Conservation (phyloP, 2,329 filamentous ascomycete genomes). For the Neonectria sp. region DNA sequence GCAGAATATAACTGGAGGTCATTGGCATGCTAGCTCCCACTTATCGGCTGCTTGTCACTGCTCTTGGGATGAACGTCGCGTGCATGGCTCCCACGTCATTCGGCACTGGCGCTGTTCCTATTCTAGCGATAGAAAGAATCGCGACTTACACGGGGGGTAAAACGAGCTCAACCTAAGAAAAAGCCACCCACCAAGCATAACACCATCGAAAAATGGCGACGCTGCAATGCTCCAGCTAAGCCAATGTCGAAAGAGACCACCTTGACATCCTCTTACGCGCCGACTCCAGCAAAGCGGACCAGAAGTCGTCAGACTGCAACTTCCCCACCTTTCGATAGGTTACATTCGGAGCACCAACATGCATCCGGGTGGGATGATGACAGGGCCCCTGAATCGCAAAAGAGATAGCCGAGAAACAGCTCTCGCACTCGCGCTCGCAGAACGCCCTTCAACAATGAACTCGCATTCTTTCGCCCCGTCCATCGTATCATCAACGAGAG, state of each 20-base stretch:
- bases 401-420: slow-evolving; percentile 16
- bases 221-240: not conserved
- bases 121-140: not conserved
- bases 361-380: slow-evolving; percentile 27
- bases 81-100: not conserved
- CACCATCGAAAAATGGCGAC: not conserved
- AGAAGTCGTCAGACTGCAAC: not conserved
- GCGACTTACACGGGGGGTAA: not conserved
- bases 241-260: not conserved
- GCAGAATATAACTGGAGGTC: not conserved
- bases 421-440: not conserved
- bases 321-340: slow-evolving; percentile 24
- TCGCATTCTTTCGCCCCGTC: not conserved
- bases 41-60: not conserved
- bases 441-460: not conserved
- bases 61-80: not conserved
- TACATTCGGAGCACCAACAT: slow-evolving; percentile 15
- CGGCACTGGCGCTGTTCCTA: not conserved
- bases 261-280: not conserved
- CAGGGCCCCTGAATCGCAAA: slow-evolving; percentile 5
- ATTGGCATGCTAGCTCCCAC: not conserved
- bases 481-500: slow-evolving; percentile 29
- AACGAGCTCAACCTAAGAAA: not conserved
- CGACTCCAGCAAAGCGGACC: not conserved
- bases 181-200: not conserved